A percentile compares a stretch with the other conserved stretches of the same genome.
These are phyloP conservation scores for Penicillium sp. DNA, from an alignment of 2,329 filamentous ascomycete species.

Conservation along the genomic window DNA sequence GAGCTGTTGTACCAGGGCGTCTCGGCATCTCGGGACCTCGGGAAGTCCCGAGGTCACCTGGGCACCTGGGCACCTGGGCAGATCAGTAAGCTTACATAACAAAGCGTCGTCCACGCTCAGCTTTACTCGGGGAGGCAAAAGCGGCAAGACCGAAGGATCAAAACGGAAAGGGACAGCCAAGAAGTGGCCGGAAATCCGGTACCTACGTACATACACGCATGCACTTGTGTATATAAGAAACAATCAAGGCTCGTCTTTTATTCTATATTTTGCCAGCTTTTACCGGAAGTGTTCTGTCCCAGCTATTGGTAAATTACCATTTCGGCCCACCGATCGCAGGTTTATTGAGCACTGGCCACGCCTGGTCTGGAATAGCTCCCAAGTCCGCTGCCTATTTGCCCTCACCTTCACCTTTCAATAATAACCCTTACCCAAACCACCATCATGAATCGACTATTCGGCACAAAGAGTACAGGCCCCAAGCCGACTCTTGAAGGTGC, in stretches of 20 bases:
- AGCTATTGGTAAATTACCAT: conserved; percentile 3
- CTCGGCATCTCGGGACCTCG: not conserved
- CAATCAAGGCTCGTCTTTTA: not conserved
- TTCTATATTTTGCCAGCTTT: not conserved
- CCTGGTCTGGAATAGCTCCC: conserved; percentile 1
- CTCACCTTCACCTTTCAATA: conserved; percentile 1
- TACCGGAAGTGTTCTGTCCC: not conserved
- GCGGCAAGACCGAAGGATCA: not conserved
- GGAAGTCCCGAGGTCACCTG: not conserved
- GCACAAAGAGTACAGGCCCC: conserved; percentile 72
- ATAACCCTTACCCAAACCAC: not conserved
- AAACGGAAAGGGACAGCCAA: not conserved
- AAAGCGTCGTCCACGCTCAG: not conserved
- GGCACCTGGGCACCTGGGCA: too few relatives aligned
- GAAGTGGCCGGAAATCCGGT: not conserved
- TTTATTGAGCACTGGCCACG: conserved; percentile 8
- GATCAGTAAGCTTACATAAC: not conserved
- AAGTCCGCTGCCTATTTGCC: conserved; percentile 5
- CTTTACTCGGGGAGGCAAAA: not conserved
- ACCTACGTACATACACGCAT: not conserved
- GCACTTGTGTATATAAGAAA: not conserved
- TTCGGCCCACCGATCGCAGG: conserved; percentile 2
- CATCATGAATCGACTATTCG: conserved; percentile 91
- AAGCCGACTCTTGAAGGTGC: conserved; percentile 81
- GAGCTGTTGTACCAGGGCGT: too few relatives aligned